Conservation (phyloP, 192 early-diverging fungal species). For the Rhizoclosmatium globosum region DNA sequence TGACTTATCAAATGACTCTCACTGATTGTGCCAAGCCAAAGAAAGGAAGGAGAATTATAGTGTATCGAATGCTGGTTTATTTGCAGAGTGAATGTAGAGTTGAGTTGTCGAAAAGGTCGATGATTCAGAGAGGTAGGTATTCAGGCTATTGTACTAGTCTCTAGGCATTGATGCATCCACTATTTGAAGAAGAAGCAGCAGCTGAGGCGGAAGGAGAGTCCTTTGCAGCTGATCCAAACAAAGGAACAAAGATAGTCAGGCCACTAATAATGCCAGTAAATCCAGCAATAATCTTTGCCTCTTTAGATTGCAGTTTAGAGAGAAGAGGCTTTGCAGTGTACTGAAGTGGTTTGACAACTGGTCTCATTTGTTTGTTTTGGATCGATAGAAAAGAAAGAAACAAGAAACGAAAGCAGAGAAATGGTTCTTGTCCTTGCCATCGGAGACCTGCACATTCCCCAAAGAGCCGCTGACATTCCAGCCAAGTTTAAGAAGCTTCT, state of each 20-base stretch:
- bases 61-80: no score
- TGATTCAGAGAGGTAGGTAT: no score
- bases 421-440: constrained; percentile 83
- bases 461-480: constrained; percentile 87
- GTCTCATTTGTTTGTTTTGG: background rate
- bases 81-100: no score
- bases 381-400: background rate
- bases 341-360: constrained; percentile 4
- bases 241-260: background rate
- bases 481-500: constrained; percentile 92
- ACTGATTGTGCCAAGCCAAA: no score
- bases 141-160: no score
- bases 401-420: background rate
- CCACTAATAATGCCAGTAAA: background rate
- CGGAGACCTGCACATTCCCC: constrained; percentile 96
- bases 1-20: no score
- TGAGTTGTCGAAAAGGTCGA: no score
- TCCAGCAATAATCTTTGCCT: background rate
- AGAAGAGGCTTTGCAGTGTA: background rate
- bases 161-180: no score
- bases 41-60: no score
- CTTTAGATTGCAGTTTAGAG: background rate
- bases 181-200: no score
- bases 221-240: background rate
- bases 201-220: background rate